These are phyloP conservation scores for Curvularia lunata DNA, from an alignment of 2,329 filamentous ascomycete genomes.

Conservation along the genomic window DNA sequence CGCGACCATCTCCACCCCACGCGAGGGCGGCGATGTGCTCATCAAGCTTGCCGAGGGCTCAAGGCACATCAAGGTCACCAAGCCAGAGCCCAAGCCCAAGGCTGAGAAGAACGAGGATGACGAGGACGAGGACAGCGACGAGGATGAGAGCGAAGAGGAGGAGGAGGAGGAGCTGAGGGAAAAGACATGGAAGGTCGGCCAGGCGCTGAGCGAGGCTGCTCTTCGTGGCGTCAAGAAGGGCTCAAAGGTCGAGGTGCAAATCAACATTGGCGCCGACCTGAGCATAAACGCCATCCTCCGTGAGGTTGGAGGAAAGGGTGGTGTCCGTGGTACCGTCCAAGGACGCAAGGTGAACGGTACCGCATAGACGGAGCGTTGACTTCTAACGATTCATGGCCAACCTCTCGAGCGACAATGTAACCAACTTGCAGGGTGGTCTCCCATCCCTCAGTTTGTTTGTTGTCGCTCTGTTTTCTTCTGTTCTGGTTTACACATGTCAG, in stretches of 20 bases:
- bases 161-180: constrained; percentile 85
- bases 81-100: constrained; percentile 80
- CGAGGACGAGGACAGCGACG: constrained; percentile 67
- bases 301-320: constrained; percentile 86
- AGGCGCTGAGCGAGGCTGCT: constrained; percentile 81
- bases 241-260: constrained; percentile 89
- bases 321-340: constrained; percentile 51
- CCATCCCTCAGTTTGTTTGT: not conserved
- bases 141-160: constrained; percentile 71
- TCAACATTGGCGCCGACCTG: constrained; percentile 84
- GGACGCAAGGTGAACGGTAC: constrained; percentile 42
- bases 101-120: constrained; percentile 66
- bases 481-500: constrained; percentile 1
- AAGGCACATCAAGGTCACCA: constrained; percentile 91
- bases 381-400: constrained; percentile 4
- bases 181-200: constrained; percentile 90
- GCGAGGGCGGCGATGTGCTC: constrained; percentile 84
- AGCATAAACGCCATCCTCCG: constrained; percentile 79
- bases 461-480: not conserved
- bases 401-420: not conserved
- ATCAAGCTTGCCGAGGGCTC: constrained; percentile 87
- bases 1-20: constrained; percentile 76
- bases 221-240: constrained; percentile 85
- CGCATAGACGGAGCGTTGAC: constrained; percentile 20
- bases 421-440: not conserved